Conservation (phyloP, 1,139 yeast species). For the Torulaspora globosa region DNA sequence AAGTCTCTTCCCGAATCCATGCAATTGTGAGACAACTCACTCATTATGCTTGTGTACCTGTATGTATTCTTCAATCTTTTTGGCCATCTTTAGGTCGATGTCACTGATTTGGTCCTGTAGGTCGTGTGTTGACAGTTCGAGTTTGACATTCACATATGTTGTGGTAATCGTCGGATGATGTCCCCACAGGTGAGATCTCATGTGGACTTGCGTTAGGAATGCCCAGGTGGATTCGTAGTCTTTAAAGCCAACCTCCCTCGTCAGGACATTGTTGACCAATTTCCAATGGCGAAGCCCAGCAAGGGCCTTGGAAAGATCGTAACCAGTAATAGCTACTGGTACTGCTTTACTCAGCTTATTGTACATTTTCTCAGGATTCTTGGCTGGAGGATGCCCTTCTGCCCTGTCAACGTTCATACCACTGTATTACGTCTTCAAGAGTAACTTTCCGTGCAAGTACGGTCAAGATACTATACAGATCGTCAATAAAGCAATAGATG, state of each 20-base stretch:
- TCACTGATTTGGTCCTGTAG: slow-evolving; percentile 46
- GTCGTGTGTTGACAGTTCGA: slow-evolving; percentile 69
- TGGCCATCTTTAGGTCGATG: slow-evolving; percentile 59
- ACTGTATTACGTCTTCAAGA: neutral
- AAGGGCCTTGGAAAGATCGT: slow-evolving; percentile 13
- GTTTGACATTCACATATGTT: slow-evolving; percentile 55
- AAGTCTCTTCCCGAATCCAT: slow-evolving; percentile 7
- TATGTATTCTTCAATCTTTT: slow-evolving; percentile 44
- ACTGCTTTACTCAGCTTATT: slow-evolving; percentile 33
- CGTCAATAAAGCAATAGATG: neutral
- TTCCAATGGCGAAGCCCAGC: slow-evolving; percentile 22
- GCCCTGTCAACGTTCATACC: neutral
- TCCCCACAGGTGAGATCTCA: slow-evolving; percentile 54
- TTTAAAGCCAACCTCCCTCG: slow-evolving; percentile 43
- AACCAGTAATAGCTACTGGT: slow-evolving; percentile 19
- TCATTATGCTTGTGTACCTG: slow-evolving; percentile 8
- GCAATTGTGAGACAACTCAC: neutral
- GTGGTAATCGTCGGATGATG: slow-evolving; percentile 74
- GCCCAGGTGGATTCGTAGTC: slow-evolving; percentile 61
- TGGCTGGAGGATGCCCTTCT: neutral
- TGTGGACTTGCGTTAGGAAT: slow-evolving; percentile 59
- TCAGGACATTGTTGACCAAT: slow-evolving; percentile 21
- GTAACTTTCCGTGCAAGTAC: neutral
- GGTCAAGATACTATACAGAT: neutral
- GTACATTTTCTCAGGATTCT: slow-evolving; percentile 26